phyloP scores from a whole-genome alignment of 2,329 filamentous ascomycete species.

The Cercospora sp. region DNA sequence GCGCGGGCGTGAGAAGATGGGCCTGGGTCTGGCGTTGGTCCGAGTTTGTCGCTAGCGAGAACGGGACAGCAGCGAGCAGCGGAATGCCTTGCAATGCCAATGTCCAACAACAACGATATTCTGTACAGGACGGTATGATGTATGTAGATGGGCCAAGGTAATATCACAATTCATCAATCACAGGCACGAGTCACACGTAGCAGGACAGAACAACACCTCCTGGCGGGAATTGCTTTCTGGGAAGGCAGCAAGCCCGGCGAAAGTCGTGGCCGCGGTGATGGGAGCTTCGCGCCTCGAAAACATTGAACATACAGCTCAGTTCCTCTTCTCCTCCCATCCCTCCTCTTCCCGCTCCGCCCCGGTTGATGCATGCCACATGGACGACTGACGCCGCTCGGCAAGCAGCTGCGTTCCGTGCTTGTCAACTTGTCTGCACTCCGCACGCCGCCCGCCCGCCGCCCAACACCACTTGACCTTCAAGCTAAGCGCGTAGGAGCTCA shows the following conservation, averaged over 20 bases:
- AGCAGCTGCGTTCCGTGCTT: constrained; percentile 36
- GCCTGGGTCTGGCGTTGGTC: constrained; percentile 6
- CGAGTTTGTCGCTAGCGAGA: constrained; percentile 5
- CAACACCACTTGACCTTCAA: neutral
- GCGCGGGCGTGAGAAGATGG: constrained; percentile 2
- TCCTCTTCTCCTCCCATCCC: constrained; percentile 3
- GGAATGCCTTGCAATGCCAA: neutral
- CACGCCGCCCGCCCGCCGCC: neutral
- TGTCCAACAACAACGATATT: neutral
- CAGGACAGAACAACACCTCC: neutral
- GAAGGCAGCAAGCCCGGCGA: neutral
- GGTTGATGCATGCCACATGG: constrained; percentile 40
- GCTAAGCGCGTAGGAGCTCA: neutral
- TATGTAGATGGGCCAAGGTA: neutral
- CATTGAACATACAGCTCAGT: neutral
- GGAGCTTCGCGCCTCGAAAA: neutral
- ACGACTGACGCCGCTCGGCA: constrained; percentile 38
- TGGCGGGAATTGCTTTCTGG: constrained; percentile 5
- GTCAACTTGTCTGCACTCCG: constrained; percentile 16
- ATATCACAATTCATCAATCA: neutral
- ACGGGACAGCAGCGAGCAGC: neutral
- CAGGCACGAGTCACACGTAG: neutral
- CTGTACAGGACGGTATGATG: neutral
- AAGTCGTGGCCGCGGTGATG: constrained; percentile 6
- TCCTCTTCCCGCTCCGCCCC: neutral